phyloP scores from a whole-genome alignment of 257 asterid genomes.

The Petrea volubilis region DNA sequence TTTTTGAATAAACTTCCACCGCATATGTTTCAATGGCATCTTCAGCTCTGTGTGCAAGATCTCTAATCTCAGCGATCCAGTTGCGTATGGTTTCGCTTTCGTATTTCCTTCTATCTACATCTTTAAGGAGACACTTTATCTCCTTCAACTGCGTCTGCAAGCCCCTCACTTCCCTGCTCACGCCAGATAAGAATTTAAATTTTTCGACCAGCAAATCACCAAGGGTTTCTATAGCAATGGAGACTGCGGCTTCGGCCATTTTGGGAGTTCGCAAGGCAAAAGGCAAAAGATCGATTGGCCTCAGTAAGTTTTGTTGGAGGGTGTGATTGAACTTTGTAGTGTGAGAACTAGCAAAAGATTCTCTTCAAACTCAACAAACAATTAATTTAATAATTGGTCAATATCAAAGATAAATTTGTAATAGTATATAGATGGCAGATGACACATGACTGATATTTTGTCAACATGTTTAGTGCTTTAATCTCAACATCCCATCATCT shows the following conservation, averaged over 20 bases:
- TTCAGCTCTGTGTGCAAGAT: constrained; percentile 15
- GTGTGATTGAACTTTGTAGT: too few species aligned
- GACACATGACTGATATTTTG: too few species aligned
- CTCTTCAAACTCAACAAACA: too few species aligned
- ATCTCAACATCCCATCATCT: too few species aligned
- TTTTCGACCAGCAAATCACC: constrained; percentile 12
- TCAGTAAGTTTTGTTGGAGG: too few species aligned
- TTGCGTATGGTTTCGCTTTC: neutral
- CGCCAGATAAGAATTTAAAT: constrained; percentile 17
- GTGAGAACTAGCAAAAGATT: too few species aligned
- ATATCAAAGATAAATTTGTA: too few species aligned
- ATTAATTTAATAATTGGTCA: too few species aligned
- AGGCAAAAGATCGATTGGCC: too few species aligned
- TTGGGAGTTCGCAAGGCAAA: neutral
- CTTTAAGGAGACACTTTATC: constrained; percentile 10
- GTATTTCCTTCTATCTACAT: neutral
- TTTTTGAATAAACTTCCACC: constrained; percentile 7
- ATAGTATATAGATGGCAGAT: too few species aligned
- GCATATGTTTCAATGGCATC: constrained; percentile 21
- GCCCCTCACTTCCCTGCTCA: constrained; percentile 13
- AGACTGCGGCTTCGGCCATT: constrained; percentile 2
- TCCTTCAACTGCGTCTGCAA: neutral
- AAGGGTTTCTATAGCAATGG: constrained; percentile 15
- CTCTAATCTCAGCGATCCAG: constrained; percentile 19
- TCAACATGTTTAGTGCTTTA: too few species aligned